phyloP scores from a whole-genome alignment of 331 rosid species.

The Telfairia occidentalis region DNA sequence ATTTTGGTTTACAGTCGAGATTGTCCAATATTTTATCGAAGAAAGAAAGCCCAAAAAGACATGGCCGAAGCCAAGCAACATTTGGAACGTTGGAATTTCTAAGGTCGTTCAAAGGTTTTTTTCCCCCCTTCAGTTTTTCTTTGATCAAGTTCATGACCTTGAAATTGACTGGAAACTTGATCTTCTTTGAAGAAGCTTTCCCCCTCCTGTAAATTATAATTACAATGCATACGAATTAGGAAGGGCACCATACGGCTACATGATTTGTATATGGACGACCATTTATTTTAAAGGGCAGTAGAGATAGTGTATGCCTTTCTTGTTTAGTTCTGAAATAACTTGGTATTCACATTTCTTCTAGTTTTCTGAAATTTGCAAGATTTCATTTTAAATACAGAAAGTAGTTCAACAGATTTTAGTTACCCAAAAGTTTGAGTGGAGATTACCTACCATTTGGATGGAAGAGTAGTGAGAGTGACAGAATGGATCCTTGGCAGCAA shows the following conservation, averaged over 20 bases:
- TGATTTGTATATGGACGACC: background rate
- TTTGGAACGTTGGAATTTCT: constrained; percentile 79
- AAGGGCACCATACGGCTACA: background rate
- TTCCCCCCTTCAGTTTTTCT: too few relatives aligned
- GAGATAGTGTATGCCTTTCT: too few relatives aligned
- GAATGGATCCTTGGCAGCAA: background rate
- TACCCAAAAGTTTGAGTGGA: background rate
- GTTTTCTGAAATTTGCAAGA: too few relatives aligned
- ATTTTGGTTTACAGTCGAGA: constrained; percentile 59
- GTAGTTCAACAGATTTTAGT: background rate
- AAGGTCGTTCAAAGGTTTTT: constrained; percentile 7
- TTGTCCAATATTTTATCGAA: constrained; percentile 88
- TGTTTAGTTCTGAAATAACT: too few relatives aligned
- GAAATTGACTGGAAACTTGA: background rate
- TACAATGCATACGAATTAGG: background rate
- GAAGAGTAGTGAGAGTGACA: background rate
- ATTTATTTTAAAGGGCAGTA: too few relatives aligned
- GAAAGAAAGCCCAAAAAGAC: constrained; percentile 95
- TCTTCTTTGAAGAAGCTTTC: background rate
- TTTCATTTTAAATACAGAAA: too few relatives aligned
- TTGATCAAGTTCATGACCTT: background rate
- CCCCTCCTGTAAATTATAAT: background rate
- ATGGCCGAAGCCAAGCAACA: constrained; percentile 86
- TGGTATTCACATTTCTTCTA: too few relatives aligned
- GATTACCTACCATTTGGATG: background rate